These are phyloP conservation scores for Colletotrichum phormii DNA, from an alignment of 2,329 filamentous ascomycete genomes.

Conservation along the genomic window DNA sequence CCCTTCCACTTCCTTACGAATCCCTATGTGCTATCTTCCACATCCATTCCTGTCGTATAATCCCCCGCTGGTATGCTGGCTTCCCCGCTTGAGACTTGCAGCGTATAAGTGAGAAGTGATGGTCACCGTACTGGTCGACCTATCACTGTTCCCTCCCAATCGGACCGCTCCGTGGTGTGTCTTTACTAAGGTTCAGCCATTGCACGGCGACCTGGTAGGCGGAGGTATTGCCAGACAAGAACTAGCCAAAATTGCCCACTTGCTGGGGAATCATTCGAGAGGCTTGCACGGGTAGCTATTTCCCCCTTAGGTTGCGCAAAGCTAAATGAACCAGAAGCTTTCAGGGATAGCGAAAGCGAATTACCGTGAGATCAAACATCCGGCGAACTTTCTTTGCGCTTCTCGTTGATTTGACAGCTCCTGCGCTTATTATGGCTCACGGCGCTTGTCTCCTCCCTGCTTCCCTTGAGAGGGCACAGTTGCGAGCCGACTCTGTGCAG, in stretches of 20 bases:
- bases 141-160: not conserved
- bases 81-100: not conserved
- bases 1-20: not conserved
- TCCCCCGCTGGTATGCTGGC: not conserved
- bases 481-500: not conserved
- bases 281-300: not conserved
- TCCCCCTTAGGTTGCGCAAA: constrained; percentile 2
- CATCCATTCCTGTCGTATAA: not conserved
- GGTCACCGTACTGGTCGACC: not conserved
- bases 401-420: not conserved
- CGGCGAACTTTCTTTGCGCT: not conserved
- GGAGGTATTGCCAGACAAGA: not conserved
- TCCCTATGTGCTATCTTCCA: not conserved
- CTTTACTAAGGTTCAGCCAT: constrained; percentile 13
- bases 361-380: not conserved
- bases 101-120: not conserved
- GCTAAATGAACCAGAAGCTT: constrained; percentile 2
- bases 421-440: not conserved
- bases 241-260: not conserved
- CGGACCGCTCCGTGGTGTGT: constrained; percentile 20
- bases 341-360: not conserved
- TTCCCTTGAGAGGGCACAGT: not conserved
- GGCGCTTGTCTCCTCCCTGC: not conserved
- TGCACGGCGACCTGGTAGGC: not conserved
- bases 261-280: not conserved